phyloP scores from a whole-genome alignment of 2,329 filamentous ascomycete genomes.

The Hypocrella siamensis region DNA sequence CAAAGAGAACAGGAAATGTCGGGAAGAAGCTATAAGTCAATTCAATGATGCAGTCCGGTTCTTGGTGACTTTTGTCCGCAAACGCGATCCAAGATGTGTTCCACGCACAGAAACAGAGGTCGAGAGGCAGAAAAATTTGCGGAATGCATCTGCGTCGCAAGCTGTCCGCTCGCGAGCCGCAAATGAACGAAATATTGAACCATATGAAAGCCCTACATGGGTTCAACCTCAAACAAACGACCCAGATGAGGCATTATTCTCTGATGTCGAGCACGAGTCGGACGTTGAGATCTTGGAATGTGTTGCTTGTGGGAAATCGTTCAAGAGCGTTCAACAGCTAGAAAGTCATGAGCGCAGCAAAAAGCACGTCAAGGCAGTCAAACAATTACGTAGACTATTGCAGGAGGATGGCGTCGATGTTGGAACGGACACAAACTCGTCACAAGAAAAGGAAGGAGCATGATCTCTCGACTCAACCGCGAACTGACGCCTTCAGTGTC shows the following conservation, averaged over 20 bases:
- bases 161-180: constrained; percentile 69
- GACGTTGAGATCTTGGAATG: constrained; percentile 54
- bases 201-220: constrained; percentile 59
- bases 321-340: constrained; percentile 85
- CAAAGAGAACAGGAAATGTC: constrained; percentile 76
- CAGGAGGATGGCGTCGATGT: constrained; percentile 56
- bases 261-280: constrained; percentile 35
- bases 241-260: constrained; percentile 45
- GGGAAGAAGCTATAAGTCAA: constrained; percentile 69
- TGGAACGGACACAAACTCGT: constrained; percentile 19
- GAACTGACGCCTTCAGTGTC: too few relatives aligned
- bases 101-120: constrained; percentile 63
- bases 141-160: constrained; percentile 68
- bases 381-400: constrained; percentile 71
- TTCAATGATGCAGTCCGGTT: constrained; percentile 88
- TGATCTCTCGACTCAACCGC: too few relatives aligned
- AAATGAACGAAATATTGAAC: constrained; percentile 57
- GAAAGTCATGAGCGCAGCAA: constrained; percentile 92
- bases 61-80: constrained; percentile 75
- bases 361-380: constrained; percentile 79
- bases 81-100: constrained; percentile 75
- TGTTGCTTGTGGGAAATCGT: constrained; percentile 60
- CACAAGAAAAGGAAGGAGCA: neutral
- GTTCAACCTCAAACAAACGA: constrained; percentile 41
- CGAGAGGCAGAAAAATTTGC: constrained; percentile 63